These are phyloP conservation scores for Scheffersomyces stipitis DNA, from an alignment of 805 yeast genomes.

Conservation along the genomic window DNA sequence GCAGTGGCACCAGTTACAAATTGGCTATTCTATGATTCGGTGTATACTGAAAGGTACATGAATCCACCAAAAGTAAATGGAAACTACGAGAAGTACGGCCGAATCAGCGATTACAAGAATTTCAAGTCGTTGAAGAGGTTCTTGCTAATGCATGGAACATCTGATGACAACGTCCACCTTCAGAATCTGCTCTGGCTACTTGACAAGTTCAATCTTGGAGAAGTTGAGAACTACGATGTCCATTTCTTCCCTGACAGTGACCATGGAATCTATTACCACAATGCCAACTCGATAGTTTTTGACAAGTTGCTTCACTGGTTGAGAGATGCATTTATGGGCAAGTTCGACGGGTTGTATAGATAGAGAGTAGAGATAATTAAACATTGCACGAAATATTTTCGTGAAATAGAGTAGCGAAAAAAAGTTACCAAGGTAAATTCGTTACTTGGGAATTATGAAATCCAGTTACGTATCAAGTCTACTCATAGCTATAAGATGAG, in stretches of 20 bases:
- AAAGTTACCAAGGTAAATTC: no score
- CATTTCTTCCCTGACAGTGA: slow-evolving; percentile 92
- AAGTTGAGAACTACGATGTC: slow-evolving; percentile 77
- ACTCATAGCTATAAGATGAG: no score
- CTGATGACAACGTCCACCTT: slow-evolving; percentile 96
- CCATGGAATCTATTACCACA: slow-evolving; percentile 77
- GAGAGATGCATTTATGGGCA: slow-evolving; percentile 54
- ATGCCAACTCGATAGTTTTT: slow-evolving; percentile 72
- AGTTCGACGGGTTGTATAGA: slow-evolving; percentile 19
- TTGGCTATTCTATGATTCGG: slow-evolving; percentile 88
- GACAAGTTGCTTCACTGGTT: slow-evolving; percentile 74
- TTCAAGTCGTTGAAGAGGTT: slow-evolving; percentile 63
- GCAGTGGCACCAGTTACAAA: slow-evolving; percentile 98
- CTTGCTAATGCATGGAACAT: slow-evolving; percentile 91
- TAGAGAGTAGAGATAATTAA: background rate
- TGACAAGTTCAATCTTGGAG: slow-evolving; percentile 63
- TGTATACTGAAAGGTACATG: slow-evolving; percentile 95
- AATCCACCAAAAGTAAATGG: slow-evolving; percentile 71
- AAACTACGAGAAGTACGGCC: slow-evolving; percentile 57
- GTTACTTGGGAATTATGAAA: no score
- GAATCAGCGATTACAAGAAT: slow-evolving; percentile 55
- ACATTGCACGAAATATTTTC: background rate
- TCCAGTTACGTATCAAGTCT: no score
- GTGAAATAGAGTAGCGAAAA: no score
- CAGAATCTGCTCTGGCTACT: slow-evolving; percentile 81